Evolutionary conservation across 495 filamentous ascomycete species (phyloP).

Genomic region (Penicillium herquei): DNA sequence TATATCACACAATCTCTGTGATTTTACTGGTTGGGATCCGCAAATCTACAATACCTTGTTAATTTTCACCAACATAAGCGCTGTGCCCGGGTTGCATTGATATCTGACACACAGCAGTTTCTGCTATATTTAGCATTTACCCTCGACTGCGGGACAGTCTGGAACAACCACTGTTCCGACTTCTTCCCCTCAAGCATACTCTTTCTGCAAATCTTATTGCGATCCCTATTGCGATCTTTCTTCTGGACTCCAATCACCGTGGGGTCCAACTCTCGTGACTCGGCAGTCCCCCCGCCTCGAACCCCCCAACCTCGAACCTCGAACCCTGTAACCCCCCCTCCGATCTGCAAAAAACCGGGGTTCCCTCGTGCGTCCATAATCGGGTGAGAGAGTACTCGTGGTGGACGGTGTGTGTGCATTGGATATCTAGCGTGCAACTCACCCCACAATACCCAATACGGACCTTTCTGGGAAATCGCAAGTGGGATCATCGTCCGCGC

Average conservation of each 20-base stretch:
- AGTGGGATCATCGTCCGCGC: constrained; percentile 23
- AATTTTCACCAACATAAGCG: constrained; percentile 19
- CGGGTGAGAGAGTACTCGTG: constrained; percentile 1
- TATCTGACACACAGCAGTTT: constrained; percentile 34
- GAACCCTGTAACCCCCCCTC: constrained; percentile 4
- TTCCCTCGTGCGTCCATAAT: constrained; percentile 7
- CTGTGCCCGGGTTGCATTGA: constrained; percentile 22
- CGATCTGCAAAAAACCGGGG: constrained; percentile 10
- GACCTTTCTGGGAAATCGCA: constrained; percentile 10
- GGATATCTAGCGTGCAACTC: neutral
- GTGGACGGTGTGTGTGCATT: neutral
- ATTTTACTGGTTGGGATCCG: neutral
- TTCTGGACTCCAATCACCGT: constrained; percentile 10
- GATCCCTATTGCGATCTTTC: neutral
- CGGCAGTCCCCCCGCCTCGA: constrained; percentile 6
- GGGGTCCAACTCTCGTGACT: constrained; percentile 13
- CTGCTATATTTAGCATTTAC: constrained; percentile 43
- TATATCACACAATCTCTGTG: neutral
- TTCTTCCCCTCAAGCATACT: constrained; percentile 7
- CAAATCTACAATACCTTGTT: neutral
- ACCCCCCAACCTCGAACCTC: neutral
- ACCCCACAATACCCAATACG: neutral
- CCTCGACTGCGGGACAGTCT: constrained; percentile 28
- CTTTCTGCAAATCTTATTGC: neutral
- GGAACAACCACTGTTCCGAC: constrained; percentile 23